These are phyloP conservation scores for Claviceps digitariae DNA, from an alignment of 2,329 filamentous ascomycete genomes.

Conservation along the genomic window DNA sequence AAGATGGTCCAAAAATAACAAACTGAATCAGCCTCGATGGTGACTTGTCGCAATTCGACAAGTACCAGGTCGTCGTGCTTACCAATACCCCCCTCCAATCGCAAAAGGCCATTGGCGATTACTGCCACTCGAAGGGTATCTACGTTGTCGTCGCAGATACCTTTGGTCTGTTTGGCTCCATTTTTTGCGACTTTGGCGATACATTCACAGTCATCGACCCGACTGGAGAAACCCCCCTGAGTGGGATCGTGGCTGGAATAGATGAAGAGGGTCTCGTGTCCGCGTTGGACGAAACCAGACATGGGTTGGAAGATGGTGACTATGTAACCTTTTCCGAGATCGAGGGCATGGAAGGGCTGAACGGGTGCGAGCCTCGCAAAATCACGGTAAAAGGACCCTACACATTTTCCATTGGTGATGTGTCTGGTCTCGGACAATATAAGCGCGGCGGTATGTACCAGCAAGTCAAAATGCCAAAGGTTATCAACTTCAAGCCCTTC, in stretches of 20 bases:
- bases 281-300: slow-evolving; percentile 83
- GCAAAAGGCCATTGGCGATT: slow-evolving; percentile 77
- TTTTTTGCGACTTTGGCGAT: slow-evolving; percentile 95
- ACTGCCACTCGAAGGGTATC: slow-evolving; percentile 87
- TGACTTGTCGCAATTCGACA: slow-evolving; percentile 70
- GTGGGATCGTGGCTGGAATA: slow-evolving; percentile 81
- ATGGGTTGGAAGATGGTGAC: slow-evolving; percentile 92
- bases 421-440: slow-evolving; percentile 77
- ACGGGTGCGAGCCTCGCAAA: slow-evolving; percentile 73
- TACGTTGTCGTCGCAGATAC: slow-evolving; percentile 80
- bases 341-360: slow-evolving; percentile 81
- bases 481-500: slow-evolving; percentile 76
- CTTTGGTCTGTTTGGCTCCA: slow-evolving; percentile 84
- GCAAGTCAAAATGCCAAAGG: slow-evolving; percentile 98
- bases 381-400: slow-evolving; percentile 92
- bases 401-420: slow-evolving; percentile 92
- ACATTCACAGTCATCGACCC: slow-evolving; percentile 84
- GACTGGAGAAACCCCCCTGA: slow-evolving; percentile 77
- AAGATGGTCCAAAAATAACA: background rate
- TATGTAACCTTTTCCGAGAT: slow-evolving; percentile 91
- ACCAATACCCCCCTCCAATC: slow-evolving; percentile 71
- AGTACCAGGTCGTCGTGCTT: slow-evolving; percentile 85
- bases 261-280: slow-evolving; percentile 85
- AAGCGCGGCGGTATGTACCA: slow-evolving; percentile 78
- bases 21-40: slow-evolving; percentile 48